These are phyloP conservation scores for Ogataea zsoltii DNA, from an alignment of 805 yeast species.

Conservation along the genomic window DNA sequence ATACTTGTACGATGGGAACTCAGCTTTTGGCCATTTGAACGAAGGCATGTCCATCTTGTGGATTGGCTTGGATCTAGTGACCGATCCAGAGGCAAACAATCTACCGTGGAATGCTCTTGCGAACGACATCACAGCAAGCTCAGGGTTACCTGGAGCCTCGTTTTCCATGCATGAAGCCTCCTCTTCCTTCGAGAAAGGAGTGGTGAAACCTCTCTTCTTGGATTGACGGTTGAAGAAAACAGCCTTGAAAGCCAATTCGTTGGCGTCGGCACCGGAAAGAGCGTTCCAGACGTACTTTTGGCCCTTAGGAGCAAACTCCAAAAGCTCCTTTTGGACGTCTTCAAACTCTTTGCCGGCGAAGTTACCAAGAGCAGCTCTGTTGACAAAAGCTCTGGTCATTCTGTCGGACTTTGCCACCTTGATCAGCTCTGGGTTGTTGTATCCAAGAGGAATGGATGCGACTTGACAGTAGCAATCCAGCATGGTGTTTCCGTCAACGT, in stretches of 20 bases:
- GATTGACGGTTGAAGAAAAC: constrained; percentile 80
- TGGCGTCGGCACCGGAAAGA: constrained; percentile 84
- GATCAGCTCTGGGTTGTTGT: constrained; percentile 76
- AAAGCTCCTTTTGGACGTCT: constrained; percentile 53
- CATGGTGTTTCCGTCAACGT: constrained; percentile 73
- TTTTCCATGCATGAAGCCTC: constrained; percentile 74
- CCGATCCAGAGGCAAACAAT: constrained; percentile 85
- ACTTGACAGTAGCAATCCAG: constrained; percentile 83
- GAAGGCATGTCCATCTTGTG: constrained; percentile 93
- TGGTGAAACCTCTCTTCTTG: constrained; percentile 61
- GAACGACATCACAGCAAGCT: constrained; percentile 81
- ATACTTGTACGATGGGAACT: constrained; percentile 73
- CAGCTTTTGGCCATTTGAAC: constrained; percentile 96
- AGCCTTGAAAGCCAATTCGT: constrained; percentile 87
- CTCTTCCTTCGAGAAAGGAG: constrained; percentile 70
- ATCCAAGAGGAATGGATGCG: constrained; percentile 82
- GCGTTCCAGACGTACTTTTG: constrained; percentile 77
- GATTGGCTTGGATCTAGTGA: constrained; percentile 91
- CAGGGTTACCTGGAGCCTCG: constrained; percentile 86
- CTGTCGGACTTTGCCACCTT: constrained; percentile 69
- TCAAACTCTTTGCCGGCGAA: constrained; percentile 70
- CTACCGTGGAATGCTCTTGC: constrained; percentile 93
- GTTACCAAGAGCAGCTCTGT: constrained; percentile 84
- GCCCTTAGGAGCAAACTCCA: constrained; percentile 78
- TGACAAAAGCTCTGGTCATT: constrained; percentile 71